Evolutionary conservation across 2,329 filamentous ascomycete genomes (phyloP).

Genomic region (Trichoderma atroviride): DNA sequence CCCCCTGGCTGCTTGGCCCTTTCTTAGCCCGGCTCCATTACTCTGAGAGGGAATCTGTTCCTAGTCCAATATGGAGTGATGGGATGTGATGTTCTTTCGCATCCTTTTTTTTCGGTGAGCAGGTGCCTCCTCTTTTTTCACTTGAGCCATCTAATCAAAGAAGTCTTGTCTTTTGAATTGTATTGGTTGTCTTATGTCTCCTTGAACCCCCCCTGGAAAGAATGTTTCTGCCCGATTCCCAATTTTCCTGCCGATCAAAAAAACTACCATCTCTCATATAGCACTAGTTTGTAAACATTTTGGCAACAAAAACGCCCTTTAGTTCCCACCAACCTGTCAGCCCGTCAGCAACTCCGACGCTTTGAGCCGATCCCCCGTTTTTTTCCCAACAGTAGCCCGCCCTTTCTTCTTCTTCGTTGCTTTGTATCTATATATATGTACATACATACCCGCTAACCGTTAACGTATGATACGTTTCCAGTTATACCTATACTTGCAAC

Average conservation of each 20-base stretch:
- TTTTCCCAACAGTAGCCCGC: background rate
- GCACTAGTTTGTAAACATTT: background rate
- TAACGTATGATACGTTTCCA: background rate
- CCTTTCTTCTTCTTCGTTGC: background rate
- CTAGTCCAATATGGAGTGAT: background rate
- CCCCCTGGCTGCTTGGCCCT: background rate
- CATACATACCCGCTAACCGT: background rate
- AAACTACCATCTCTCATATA: background rate
- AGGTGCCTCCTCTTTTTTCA: background rate
- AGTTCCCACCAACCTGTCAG: background rate
- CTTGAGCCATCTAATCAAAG: no score
- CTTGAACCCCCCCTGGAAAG: background rate
- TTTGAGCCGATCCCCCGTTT: background rate
- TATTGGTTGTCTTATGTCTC: no score
- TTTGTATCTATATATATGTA: background rate
- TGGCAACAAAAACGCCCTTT: background rate
- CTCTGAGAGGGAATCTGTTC: background rate
- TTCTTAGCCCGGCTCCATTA: background rate
- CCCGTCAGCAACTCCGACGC: conserved; percentile 8
- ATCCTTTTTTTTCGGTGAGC: no score
- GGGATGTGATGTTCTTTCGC: no score
- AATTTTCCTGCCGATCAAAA: background rate
- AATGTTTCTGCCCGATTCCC: background rate
- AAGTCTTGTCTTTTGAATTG: background rate
- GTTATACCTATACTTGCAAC: background rate